Evolutionary conservation across 371 early-diverging fungal species (phyloP), one percentile per base, ranked within the genome.

Genomic region (Conidiobolus incongruus): DNA sequence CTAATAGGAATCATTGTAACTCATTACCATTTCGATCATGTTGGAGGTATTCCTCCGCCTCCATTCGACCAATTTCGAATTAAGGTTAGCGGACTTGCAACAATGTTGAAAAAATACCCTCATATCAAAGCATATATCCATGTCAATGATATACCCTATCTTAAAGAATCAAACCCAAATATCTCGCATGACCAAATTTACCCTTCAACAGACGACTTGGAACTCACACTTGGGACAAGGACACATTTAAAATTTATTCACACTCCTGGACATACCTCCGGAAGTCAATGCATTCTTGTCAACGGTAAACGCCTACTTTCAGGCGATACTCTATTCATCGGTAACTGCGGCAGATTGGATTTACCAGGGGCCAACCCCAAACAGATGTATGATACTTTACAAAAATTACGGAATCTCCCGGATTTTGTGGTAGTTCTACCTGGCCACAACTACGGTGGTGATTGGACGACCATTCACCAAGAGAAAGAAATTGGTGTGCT

Each of bases 251-350:
- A 61, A 35, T 81, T 85, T 44, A 46, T 85, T 34, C 90, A 86
- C 52, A 84, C 84, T 15, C 87, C 88, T 0, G 91, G 91, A 7
- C 91, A 90, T 56, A 81, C 88, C 21, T 73, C 77, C 1, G 91
- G 90, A 3, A 77, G 78, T 26, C 83, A 85, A 55, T 75, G 80
- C 29, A 44, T 90, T 13, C 41, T 86, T 35, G 63, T 88, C 15
- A 82, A 82, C 53, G 62, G 60, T 16, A 55, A 58, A 36, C 62
- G 84, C n/a, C 58, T 90, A 38, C 56, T 90, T 29, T 70, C 77
- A 15, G 87, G 87, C 0, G 91, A 90, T 53, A 85, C 86, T 3
- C 54, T 90, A 30, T 74, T 90, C 35, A 72, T 75, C 17, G 72
- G 78, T 3, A 55, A 66, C 40, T 77, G 76, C 44, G 84, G 89